phyloP scores from a whole-genome alignment of 2,329 filamentous ascomycete genomes.

The Sordariomycetes sp. region DNA sequence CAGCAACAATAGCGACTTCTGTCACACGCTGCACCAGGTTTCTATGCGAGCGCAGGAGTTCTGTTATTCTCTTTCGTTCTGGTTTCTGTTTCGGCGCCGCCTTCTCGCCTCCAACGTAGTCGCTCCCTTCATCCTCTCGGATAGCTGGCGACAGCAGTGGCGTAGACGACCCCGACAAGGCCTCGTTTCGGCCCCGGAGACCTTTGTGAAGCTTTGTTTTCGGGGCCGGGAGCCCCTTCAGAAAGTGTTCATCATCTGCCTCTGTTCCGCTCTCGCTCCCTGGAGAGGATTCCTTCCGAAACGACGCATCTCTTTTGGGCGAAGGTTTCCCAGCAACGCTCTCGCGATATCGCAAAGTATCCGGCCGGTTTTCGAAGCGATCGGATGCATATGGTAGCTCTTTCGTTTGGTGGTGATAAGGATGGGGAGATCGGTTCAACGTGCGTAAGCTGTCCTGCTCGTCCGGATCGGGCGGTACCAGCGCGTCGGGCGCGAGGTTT shows the following conservation, averaged over 20 bases:
- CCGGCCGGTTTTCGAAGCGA: conserved; percentile 11
- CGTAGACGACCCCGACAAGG: conserved; percentile 44
- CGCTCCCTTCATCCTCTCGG: conserved; percentile 29
- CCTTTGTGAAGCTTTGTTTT: conserved; percentile 68
- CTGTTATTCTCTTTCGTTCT: conserved; percentile 12
- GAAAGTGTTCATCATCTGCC: conserved; percentile 85
- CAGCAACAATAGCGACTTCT: conserved; percentile 42
- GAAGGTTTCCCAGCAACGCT: neutral
- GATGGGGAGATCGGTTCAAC: conserved; percentile 56
- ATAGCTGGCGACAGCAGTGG: conserved; percentile 41
- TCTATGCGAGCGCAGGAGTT: conserved; percentile 31
- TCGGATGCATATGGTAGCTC: conserved; percentile 46
- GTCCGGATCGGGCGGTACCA: conserved; percentile 20
- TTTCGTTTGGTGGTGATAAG: conserved; percentile 51
- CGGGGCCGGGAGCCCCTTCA: conserved; percentile 78
- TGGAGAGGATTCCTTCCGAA: conserved; percentile 46
- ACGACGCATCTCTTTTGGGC: neutral
- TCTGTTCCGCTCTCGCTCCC: conserved; percentile 89
- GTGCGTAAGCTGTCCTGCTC: conserved; percentile 33
- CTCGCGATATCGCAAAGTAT: neutral
- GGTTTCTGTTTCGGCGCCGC: conserved; percentile 6
- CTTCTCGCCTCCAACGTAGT: conserved; percentile 10
- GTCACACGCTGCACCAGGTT: conserved; percentile 42
- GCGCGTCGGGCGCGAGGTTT: conserved; percentile 26
- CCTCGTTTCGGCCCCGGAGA: conserved; percentile 51